Evolutionary conservation across 2,329 filamentous ascomycete genomes (phyloP), one percentile per base, ranked within the genome.

Genomic region (Fusarium miscanthi): DNA sequence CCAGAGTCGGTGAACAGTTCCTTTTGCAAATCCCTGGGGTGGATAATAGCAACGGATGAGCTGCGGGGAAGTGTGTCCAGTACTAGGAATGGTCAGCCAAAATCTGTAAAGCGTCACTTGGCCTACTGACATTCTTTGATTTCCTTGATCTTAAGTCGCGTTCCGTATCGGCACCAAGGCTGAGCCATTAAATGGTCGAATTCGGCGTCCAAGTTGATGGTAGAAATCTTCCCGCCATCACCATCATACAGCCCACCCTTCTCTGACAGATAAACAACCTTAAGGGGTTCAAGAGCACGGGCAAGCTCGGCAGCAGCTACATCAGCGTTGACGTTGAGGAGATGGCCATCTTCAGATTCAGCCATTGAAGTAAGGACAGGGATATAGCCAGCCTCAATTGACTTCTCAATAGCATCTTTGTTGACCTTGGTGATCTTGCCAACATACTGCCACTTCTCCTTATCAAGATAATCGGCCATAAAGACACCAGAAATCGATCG

Each of bases 181-280:
- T 98, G 94, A 63, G 90, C 88, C 94, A 98, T 97, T 78, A 98
- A 88, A 79, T 93, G 88, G 66, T 97, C 94, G 78, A 93, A 98
- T 84, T 99, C 96, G 83, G 97, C 95, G 80, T 99, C 96, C 64
- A 99, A 87, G 84, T 98, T 98, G 84, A 98, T 98, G 66, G 93
- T 93, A 10, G 95, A 97, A 79, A 98, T 98, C 86, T 97, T 97
- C 86, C 95, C 92, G 66, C 92, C 93, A 72, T 97, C 93, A 66
- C 94, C 95, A 80, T 98, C 94, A 84, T 97, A 97, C 38, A 99
- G 85, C 12, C 95, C 96, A 54, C 96, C 96, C 88, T 98, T 98
- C 85, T 99, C 96, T 9, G 94, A 97, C n/a, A 98, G 88, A 81
- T 98, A 99, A 67, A 99, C 95, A 69, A 98, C 95, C 90, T 99